A percentile compares a stretch with the other conserved stretches of the same genome.
Evolutionary conservation across 1,284 basidiomycete genomes (phyloP).

Genomic region (Moniliophthora roreri): DNA sequence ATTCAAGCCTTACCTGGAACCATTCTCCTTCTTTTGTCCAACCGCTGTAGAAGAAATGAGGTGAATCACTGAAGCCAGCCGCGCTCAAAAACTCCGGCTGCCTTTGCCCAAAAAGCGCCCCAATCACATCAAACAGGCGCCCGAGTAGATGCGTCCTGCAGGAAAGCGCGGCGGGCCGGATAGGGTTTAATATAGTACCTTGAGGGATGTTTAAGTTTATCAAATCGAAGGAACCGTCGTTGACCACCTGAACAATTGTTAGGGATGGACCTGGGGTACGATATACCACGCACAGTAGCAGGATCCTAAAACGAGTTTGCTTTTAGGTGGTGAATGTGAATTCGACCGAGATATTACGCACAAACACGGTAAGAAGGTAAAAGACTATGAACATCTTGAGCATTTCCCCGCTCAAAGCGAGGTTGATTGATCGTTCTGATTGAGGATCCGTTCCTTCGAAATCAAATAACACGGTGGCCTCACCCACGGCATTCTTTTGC

Average conservation of each 20-base stretch:
- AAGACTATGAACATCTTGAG: constrained; percentile 31
- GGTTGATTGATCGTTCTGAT: constrained; percentile 25
- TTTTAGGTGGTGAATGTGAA: not conserved
- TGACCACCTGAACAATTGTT: too few relatives aligned
- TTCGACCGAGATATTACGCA: constrained; percentile 14
- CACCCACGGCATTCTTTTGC: constrained; percentile 14
- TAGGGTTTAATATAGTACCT: constrained; percentile 28
- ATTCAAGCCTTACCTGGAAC: constrained; percentile 20
- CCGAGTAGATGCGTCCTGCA: constrained; percentile 29
- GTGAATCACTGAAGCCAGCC: constrained; percentile 29
- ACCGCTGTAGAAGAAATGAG: constrained; percentile 32
- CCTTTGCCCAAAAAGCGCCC: constrained; percentile 27
- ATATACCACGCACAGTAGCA: too few relatives aligned
- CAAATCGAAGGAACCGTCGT: constrained; percentile 37
- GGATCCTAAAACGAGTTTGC: constrained; percentile 22
- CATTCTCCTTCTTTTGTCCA: constrained; percentile 26
- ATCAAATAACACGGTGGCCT: constrained; percentile 21
- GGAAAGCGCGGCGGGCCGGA: constrained; percentile 30
- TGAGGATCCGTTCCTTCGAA: constrained; percentile 28
- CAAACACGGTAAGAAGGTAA: constrained; percentile 27
- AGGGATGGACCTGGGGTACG: too few relatives aligned
- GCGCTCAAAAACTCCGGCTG: constrained; percentile 30
- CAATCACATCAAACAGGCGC: constrained; percentile 25
- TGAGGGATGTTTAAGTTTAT: constrained; percentile 29
- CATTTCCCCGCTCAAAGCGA: constrained; percentile 26